Percentiles rank a stretch among this genome's conserved stretches.
Evolutionary conservation across 139 green algal genomes (phyloP).

Genomic region (Trebouxia sp.): DNA sequence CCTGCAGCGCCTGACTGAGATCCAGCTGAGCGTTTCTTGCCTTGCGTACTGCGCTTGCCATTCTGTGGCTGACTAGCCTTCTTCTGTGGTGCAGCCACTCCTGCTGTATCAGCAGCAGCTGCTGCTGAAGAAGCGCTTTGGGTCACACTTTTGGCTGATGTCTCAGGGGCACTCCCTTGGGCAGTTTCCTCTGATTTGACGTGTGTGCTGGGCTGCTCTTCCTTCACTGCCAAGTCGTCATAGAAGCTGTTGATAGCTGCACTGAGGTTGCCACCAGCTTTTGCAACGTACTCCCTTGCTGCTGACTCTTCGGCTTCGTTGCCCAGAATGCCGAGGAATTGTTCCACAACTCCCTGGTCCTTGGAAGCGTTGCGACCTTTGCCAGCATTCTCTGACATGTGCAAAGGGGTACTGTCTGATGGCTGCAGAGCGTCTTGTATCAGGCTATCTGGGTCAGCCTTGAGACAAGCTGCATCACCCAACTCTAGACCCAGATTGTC

Average conservation of each 20-base stretch:
- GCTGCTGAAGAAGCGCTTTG: not conserved
- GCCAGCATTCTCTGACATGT: not conserved
- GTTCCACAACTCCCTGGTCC: not conserved
- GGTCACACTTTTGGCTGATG: not conserved
- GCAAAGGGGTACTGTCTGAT: not conserved
- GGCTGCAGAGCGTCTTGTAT: not conserved
- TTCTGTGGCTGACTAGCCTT: not conserved
- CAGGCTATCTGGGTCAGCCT: conserved; percentile 21
- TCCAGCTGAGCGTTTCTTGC: conserved; percentile 11
- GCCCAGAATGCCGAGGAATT: not conserved
- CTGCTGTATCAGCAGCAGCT: not conserved
- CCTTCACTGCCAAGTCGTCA: not conserved
- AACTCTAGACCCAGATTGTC: conserved; percentile 1
- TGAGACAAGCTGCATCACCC: conserved; percentile 1
- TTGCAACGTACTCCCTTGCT: not conserved
- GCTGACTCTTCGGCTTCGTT: not conserved
- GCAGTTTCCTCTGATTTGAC: not conserved
- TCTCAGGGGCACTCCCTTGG: not conserved
- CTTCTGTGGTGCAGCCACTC: not conserved
- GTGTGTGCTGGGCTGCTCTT: not conserved
- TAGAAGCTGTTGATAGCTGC: conserved; percentile 10
- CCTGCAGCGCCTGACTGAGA: not conserved
- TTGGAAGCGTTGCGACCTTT: too few relatives aligned
- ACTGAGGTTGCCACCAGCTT: not conserved
- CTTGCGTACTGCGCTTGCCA: not conserved